Conservation (phyloP, 805 yeast genomes). For the Zygoascus bituminiphila region DNA sequence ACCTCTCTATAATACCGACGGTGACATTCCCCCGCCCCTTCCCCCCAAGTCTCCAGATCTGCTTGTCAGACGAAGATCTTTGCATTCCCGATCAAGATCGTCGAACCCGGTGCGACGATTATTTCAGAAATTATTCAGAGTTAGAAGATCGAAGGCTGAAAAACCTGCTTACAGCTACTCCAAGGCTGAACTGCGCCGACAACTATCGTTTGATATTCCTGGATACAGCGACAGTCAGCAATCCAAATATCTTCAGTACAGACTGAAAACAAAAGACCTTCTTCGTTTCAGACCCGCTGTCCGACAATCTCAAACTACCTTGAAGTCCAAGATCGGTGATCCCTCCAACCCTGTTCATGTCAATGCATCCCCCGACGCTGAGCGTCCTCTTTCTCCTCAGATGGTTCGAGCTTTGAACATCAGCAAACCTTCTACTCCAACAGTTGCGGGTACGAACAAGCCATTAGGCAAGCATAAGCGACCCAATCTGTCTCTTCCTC, state of each 20-base stretch:
- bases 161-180: not conserved
- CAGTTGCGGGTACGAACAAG: not conserved
- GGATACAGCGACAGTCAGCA: not conserved
- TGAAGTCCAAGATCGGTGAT: not conserved
- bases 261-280: not conserved
- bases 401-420: not conserved
- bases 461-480: not conserved
- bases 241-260: not conserved
- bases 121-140: not conserved
- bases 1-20: not conserved
- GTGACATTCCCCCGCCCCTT: not conserved
- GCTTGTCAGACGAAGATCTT: not conserved
- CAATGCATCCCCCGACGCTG: not conserved
- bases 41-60: slow-evolving; percentile 1
- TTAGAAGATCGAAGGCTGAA: not conserved
- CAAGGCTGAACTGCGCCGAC: not conserved
- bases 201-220: slow-evolving; percentile 1
- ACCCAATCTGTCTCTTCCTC: not conserved
- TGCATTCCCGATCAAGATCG: slow-evolving; percentile 3
- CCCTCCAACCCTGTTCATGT: not conserved
- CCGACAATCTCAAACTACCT: not conserved
- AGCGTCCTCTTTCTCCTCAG: not conserved
- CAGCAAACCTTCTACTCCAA: not conserved
- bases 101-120: slow-evolving; percentile 3
- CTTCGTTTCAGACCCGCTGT: not conserved